These are phyloP conservation scores for Kwoniella shivajii DNA, from an alignment of 1,284 basidiomycete species.

Conservation along the genomic window DNA sequence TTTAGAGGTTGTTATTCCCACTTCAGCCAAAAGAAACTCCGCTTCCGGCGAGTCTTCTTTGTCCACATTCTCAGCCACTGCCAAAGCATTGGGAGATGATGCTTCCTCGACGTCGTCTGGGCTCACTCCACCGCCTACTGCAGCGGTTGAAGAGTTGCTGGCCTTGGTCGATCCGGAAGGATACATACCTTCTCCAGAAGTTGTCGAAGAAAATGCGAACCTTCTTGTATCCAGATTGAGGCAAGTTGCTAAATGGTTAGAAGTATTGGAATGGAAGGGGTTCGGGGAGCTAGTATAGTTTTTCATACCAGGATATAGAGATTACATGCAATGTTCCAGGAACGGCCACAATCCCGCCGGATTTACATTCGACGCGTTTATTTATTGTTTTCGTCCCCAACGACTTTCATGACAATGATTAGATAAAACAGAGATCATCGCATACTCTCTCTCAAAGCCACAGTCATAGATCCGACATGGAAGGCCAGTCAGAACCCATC, in stretches of 20 bases:
- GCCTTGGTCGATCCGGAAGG: slow-evolving; percentile 24
- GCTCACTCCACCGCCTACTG: slow-evolving; percentile 19
- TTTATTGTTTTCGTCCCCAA: too few species aligned
- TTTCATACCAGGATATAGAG: too few species aligned
- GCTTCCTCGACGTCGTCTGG: slow-evolving; percentile 24
- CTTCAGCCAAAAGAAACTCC: neutral
- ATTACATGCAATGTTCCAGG: neutral
- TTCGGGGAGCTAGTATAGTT: slow-evolving; percentile 21
- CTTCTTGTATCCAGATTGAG: slow-evolving; percentile 19
- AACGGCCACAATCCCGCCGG: too few species aligned
- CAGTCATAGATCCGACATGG: too few species aligned
- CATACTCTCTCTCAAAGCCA: too few species aligned
- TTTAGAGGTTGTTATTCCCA: slow-evolving; percentile 23
- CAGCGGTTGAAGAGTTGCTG: slow-evolving; percentile 21
- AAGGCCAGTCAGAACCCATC: neutral
- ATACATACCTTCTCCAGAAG: slow-evolving; percentile 18
- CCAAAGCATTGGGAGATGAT: slow-evolving; percentile 3
- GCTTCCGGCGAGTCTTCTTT: slow-evolving; percentile 7
- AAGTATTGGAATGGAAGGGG: slow-evolving; percentile 44
- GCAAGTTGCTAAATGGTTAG: slow-evolving; percentile 34
- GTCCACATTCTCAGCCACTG: slow-evolving; percentile 10
- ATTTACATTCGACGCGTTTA: too few species aligned
- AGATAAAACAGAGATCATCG: too few species aligned
- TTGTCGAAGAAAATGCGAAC: slow-evolving; percentile 19
- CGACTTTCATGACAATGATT: too few species aligned